Evolutionary conservation across 129 eudicot species (phyloP).

Genomic region (Cynara cardunculus): DNA sequence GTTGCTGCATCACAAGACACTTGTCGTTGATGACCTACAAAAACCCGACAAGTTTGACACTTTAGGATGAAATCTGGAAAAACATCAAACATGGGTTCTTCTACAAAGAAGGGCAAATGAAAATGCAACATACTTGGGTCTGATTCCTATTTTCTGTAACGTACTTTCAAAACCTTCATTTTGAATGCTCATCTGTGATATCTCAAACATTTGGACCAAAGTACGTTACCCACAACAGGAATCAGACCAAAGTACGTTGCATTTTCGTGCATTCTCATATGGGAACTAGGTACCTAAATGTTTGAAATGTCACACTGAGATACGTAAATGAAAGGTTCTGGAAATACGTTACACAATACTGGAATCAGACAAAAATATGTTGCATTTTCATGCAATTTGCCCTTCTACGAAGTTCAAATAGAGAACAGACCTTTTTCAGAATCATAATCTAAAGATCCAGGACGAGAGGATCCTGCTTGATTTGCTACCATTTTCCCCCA

Average conservation of each 20-base stretch:
- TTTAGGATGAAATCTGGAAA: background rate
- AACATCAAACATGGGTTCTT: constrained; percentile 3
- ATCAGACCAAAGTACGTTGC: background rate
- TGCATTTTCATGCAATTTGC: background rate
- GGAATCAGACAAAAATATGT: background rate
- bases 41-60: constrained; percentile 7
- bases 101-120: background rate
- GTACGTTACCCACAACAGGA: too few species aligned
- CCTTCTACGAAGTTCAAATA: background rate
- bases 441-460: constrained; percentile 62
- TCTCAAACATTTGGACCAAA: background rate
- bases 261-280: background rate
- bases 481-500: constrained; percentile 77
- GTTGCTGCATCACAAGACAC: constrained; percentile 65
- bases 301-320: background rate
- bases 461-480: constrained; percentile 49
- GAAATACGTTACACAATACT: background rate
- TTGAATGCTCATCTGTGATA: background rate
- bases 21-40: constrained; percentile 83
- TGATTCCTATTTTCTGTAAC: background rate
- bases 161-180: background rate
- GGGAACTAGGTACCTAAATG: background rate
- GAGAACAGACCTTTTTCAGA: constrained; percentile 69
- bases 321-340: background rate
- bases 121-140: background rate